These are phyloP conservation scores for Lecanicillium sp. DNA, from an alignment of 2,329 filamentous ascomycete species.

Conservation along the genomic window DNA sequence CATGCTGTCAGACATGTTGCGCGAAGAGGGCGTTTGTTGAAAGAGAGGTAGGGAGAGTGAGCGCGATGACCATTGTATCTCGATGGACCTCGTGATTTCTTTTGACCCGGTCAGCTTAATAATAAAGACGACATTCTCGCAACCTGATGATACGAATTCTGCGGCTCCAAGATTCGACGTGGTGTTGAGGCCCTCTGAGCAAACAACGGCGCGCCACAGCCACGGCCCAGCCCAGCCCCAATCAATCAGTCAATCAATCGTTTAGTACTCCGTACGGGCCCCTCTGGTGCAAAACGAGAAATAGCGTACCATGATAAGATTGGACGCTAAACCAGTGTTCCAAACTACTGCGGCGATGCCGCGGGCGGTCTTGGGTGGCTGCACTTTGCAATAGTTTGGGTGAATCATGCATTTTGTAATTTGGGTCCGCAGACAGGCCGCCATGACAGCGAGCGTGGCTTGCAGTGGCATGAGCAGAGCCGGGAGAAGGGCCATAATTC, in stretches of 20 bases:
- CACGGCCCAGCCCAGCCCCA: too few relatives aligned
- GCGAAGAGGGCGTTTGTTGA: too few relatives aligned
- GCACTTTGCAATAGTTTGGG: neutral
- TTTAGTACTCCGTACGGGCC: neutral
- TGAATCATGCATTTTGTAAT: slow-evolving; percentile 3
- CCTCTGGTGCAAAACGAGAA: neutral
- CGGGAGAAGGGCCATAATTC: too few relatives aligned
- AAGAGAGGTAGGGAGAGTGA: too few relatives aligned
- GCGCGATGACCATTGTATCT: too few relatives aligned
- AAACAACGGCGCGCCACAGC: neutral
- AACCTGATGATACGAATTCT: neutral
- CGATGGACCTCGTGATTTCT: too few relatives aligned
- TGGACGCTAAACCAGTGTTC: slow-evolving; percentile 2
- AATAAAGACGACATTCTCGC: neutral
- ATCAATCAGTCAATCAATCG: neutral
- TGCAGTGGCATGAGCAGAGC: neutral
- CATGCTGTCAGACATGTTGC: too few relatives aligned
- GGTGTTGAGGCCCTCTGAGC: too few relatives aligned
- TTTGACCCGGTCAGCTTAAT: too few relatives aligned
- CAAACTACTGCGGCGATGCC: neutral
- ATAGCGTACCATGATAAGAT: neutral
- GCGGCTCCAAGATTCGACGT: neutral
- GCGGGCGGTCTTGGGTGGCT: neutral
- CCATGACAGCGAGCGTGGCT: neutral
- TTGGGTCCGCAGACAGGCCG: too few relatives aligned